These are phyloP conservation scores for Prunus campanulata DNA, from an alignment of 306 rosid genomes.

Conservation along the genomic window DNA sequence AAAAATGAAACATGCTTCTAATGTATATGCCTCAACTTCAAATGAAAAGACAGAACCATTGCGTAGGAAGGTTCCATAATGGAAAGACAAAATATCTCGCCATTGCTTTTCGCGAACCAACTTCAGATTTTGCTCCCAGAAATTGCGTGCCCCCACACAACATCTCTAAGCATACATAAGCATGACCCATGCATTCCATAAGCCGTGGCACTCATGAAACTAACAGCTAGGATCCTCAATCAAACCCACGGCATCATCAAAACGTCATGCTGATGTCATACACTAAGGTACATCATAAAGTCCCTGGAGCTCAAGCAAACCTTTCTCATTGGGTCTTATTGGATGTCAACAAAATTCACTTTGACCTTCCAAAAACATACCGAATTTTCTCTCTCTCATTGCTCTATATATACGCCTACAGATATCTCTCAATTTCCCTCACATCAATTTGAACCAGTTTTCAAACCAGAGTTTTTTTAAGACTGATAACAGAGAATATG, in stretches of 20 bases:
- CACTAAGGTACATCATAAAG: not conserved
- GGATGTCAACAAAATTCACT: slow-evolving; percentile 37
- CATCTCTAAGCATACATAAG: not conserved
- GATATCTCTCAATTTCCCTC: slow-evolving; percentile 23
- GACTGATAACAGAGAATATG: slow-evolving; percentile 29
- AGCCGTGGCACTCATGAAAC: slow-evolving; percentile 22
- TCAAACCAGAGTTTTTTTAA: not conserved
- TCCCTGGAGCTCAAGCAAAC: slow-evolving; percentile 40
- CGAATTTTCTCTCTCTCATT: not conserved
- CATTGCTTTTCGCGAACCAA: not conserved
- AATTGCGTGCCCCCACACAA: not conserved
- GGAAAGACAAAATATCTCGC: not conserved
- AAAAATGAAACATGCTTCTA: too few species aligned
- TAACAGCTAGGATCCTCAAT: slow-evolving; percentile 17
- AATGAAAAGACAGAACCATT: not conserved
- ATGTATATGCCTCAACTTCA: not conserved
- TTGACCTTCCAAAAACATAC: slow-evolving; percentile 37
- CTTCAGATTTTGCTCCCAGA: not conserved
- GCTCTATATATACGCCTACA: slow-evolving; percentile 31
- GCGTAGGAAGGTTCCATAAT: not conserved
- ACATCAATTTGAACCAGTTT: slow-evolving; percentile 11
- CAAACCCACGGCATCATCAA: slow-evolving; percentile 38
- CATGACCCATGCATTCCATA: slow-evolving; percentile 6
- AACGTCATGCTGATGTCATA: slow-evolving; percentile 62
- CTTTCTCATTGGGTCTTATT: slow-evolving; percentile 27